Base-by-base conservation (phyloP, 2,329 filamentous ascomycete species). In the Coniochaeta sp. region DNA sequence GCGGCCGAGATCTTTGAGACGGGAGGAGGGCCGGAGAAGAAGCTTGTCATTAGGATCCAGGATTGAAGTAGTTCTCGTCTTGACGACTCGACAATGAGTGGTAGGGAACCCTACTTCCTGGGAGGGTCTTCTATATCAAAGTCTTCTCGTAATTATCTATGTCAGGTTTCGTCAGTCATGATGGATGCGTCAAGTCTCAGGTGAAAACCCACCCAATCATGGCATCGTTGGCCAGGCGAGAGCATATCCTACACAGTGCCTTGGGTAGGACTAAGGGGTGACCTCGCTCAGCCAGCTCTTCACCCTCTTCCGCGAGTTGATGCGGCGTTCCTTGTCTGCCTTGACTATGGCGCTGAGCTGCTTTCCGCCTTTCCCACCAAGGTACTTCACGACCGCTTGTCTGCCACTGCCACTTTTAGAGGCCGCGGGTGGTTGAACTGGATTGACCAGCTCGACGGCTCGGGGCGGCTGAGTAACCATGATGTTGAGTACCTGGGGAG, bases 1-100 rank as follows among this genome's bases (percentile, higher is more conserved):
- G 68, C 65, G 0, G 58, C 69, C 22, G 63, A 59, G 1, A 63
- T 65, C 4, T 62, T 66, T 4, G 63, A 68, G 7, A 38, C 32
- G 2, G 69, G 69, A 1, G 69, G 69, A 1, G 38, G 38, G 38
- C 66, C 68, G 58, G 40, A 60, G 9, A 72, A 69, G 61, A 71
- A 71, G 63, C 60, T 69, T 36, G 65, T 71, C 10, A 67, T 70
- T n/a, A 62, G 58, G 52, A 59, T 64, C 1, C 59, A 63, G 52
- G 55, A 61, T 22, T n/a, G n/a, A 60, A 63, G 28, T 59, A 38
- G 17, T 34, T 6, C n/a, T n/a, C n/a, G n/a, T n/a, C n/a, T n/a
- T n/a, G n/a, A n/a, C n/a, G n/a, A n/a, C n/a, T n/a, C n/a, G n/a
- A n/a, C n/a, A n/a, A n/a, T n/a, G n/a, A n/a, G n/a, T n/a, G n/a